Conservation (phyloP, 2,329 filamentous ascomycete species). For the Salinomyces thailandicus region DNA sequence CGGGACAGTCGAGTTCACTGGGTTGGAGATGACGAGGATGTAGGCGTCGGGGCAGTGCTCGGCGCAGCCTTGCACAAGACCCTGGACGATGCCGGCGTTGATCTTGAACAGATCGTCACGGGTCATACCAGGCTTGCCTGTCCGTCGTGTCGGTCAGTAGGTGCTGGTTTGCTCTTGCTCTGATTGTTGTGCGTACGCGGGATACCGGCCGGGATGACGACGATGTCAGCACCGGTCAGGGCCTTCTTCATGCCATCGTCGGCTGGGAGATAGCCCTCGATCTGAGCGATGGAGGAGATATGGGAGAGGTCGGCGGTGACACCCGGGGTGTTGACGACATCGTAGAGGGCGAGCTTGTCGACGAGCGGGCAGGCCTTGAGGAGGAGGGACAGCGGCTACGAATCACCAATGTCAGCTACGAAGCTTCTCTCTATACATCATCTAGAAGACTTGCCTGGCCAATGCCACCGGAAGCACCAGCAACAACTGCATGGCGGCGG, state of each 20-base stretch:
- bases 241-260: slow-evolving; percentile 75
- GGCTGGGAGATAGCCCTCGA: slow-evolving; percentile 77
- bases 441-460: slow-evolving; percentile 84
- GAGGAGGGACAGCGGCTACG: slow-evolving; percentile 85
- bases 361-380: slow-evolving; percentile 83
- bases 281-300: slow-evolving; percentile 84
- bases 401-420: too few relatives aligned
- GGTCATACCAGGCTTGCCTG: slow-evolving; percentile 98
- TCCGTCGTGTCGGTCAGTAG: slow-evolving; percentile 17
- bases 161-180: slow-evolving; percentile 2
- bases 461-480: slow-evolving; percentile 96
- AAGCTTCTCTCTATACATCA: neutral
- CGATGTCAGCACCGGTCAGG: slow-evolving; percentile 86
- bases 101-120: slow-evolving; percentile 99
- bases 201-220: slow-evolving; percentile 96
- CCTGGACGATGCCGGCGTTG: slow-evolving; percentile 96
- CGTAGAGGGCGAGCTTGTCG: slow-evolving; percentile 90
- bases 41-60: slow-evolving; percentile 86
- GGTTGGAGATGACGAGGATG: slow-evolving; percentile 96
- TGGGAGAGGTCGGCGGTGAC: slow-evolving; percentile 94
- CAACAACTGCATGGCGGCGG: slow-evolving; percentile 50
- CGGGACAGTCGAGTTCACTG: slow-evolving; percentile 97
- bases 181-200: slow-evolving; percentile 51
- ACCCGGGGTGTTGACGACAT: slow-evolving; percentile 98
- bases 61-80: slow-evolving; percentile 77